Evolutionary conservation across 305 asterid species (phyloP).

Genomic region (Fraxinus baroniana): DNA sequence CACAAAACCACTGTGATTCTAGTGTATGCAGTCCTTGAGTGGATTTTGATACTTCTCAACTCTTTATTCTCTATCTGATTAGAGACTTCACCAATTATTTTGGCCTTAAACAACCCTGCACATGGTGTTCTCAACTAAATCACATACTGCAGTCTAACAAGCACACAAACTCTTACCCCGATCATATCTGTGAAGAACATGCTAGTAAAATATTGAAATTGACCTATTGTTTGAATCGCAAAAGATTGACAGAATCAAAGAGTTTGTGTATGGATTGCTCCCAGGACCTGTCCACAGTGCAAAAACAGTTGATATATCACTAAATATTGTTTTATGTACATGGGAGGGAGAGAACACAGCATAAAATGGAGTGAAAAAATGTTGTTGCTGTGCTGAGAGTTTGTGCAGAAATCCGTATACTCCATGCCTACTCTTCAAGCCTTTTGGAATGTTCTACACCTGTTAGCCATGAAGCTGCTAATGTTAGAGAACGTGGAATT

Average conservation of each 20-base stretch:
- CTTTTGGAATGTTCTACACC: background rate
- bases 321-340: background rate
- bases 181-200: slow-evolving; percentile 35
- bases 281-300: background rate
- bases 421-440: background rate
- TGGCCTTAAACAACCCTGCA: slow-evolving; percentile 42
- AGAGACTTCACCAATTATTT: slow-evolving; percentile 26
- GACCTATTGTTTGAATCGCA: slow-evolving; percentile 32
- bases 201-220: slow-evolving; percentile 22
- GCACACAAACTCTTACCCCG: background rate
- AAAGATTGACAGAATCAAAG: background rate
- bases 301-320: background rate
- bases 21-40: slow-evolving; percentile 41
- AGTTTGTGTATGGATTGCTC: background rate
- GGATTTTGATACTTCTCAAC: slow-evolving; percentile 45
- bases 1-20: slow-evolving; percentile 25
- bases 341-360: background rate
- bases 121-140: slow-evolving; percentile 30
- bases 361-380: background rate
- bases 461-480: slow-evolving; percentile 28
- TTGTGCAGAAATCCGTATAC: background rate
- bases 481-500: slow-evolving; percentile 31
- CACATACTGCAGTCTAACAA: slow-evolving; percentile 7
- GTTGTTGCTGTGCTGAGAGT: background rate
- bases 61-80: slow-evolving; percentile 33